Evolutionary conservation across 306 rosid genomes (phyloP).

Genomic region (Fagus sylvatica): DNA sequence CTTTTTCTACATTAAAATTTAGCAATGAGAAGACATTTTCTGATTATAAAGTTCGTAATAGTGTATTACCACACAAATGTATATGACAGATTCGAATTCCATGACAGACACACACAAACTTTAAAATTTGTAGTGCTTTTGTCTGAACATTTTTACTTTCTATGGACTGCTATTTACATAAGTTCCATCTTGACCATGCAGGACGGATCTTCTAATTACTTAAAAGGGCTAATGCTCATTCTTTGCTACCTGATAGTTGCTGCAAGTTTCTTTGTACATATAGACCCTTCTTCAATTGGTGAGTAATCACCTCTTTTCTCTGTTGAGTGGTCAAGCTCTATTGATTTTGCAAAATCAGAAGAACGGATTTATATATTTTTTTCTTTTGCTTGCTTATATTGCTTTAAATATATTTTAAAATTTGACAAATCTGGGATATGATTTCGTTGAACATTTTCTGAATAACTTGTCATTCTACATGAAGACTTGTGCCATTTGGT

Average conservation of each 20-base stretch:
- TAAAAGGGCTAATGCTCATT: constrained; percentile 78
- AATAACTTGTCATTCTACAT: too few relatives aligned
- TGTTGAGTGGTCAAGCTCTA: too few relatives aligned
- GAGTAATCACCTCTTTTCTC: neutral
- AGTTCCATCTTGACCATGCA: constrained; percentile 37
- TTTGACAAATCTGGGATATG: too few relatives aligned
- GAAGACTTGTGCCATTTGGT: too few relatives aligned
- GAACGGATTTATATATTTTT: too few relatives aligned
- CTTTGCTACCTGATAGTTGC: constrained; percentile 83
- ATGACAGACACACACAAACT: neutral
- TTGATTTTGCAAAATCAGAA: too few relatives aligned
- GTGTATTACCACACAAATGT: neutral
- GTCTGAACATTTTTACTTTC: neutral
- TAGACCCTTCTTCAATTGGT: constrained; percentile 48
- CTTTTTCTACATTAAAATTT: neutral
- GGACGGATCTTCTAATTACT: constrained; percentile 87
- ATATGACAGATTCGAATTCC: too few relatives aligned
- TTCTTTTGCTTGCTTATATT: too few relatives aligned
- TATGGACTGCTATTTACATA: neutral
- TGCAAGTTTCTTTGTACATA: constrained; percentile 80
- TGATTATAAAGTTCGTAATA: neutral
- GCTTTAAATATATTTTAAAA: too few relatives aligned
- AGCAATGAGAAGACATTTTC: neutral
- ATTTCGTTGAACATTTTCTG: too few relatives aligned
- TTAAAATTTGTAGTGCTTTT: neutral